Percentiles rank a stretch among this genome's conserved stretches.
Conservation (phyloP, 768 basidiomycete genomes). For the Termitomyces sp. region DNA sequence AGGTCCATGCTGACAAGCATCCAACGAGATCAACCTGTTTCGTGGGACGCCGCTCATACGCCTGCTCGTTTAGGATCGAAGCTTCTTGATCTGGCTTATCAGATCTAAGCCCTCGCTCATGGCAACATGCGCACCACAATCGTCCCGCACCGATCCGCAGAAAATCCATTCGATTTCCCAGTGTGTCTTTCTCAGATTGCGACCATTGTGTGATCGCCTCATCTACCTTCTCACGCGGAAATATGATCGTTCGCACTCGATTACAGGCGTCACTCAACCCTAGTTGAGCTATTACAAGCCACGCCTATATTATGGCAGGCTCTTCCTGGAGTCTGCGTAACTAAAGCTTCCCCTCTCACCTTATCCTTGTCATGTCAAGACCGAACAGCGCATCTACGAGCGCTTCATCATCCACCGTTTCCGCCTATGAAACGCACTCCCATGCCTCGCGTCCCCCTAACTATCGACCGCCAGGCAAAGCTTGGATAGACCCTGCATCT, state of each 20-base stretch:
- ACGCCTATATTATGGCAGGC: slow-evolving; percentile 16
- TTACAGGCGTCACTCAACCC: slow-evolving; percentile 18
- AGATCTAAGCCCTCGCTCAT: slow-evolving; percentile 21
- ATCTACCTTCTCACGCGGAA: slow-evolving; percentile 16
- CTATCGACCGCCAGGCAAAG: slow-evolving; percentile 24
- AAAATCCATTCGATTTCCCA: slow-evolving; percentile 24
- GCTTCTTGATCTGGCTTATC: slow-evolving; percentile 16
- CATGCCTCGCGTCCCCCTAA: slow-evolving; percentile 16
- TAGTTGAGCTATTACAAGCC: slow-evolving; percentile 20
- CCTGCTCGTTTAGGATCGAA: slow-evolving; percentile 8
- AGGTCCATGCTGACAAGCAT: neutral
- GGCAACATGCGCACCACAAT: slow-evolving; percentile 21
- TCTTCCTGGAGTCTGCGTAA: slow-evolving; percentile 3
- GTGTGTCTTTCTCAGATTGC: slow-evolving; percentile 21
- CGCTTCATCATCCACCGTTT: slow-evolving; percentile 17
- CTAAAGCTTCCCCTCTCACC: slow-evolving; percentile 8
- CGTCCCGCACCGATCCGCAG: slow-evolving; percentile 32
- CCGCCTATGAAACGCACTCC: slow-evolving; percentile 19
- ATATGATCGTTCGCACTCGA: slow-evolving; percentile 15
- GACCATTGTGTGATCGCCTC: slow-evolving; percentile 19
- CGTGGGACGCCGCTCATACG: neutral
- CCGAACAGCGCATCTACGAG: slow-evolving; percentile 21
- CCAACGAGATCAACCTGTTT: neutral
- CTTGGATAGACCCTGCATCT: slow-evolving; percentile 62
- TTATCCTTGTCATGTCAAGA: slow-evolving; percentile 24